These are phyloP conservation scores for Naumovozyma castellii DNA, from an alignment of 805 yeast genomes.

Conservation along the genomic window DNA sequence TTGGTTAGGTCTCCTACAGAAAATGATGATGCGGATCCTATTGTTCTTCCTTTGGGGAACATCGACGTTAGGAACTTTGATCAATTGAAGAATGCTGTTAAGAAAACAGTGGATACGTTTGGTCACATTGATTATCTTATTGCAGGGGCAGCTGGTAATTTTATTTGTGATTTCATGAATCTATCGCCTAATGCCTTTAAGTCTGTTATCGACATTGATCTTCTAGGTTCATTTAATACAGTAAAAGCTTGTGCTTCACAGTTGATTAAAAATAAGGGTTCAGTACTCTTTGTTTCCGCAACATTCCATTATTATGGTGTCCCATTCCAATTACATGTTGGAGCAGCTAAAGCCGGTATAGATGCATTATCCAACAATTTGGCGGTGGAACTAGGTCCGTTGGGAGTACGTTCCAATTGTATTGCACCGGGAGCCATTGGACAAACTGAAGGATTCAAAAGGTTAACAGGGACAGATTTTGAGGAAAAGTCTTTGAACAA, in stretches of 20 bases:
- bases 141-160: constrained; percentile 96
- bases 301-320: constrained; percentile 85
- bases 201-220: constrained; percentile 77
- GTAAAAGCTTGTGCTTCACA: constrained; percentile 70
- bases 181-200: constrained; percentile 81
- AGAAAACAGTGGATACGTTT: constrained; percentile 50
- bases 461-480: constrained; percentile 42
- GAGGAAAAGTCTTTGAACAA: constrained; percentile 34
- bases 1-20: constrained; percentile 18
- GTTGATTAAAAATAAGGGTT: constrained; percentile 57
- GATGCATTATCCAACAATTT: constrained; percentile 78
- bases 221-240: constrained; percentile 83
- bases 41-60: constrained; percentile 52
- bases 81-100: constrained; percentile 54
- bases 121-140: constrained; percentile 81
- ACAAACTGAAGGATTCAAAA: constrained; percentile 75
- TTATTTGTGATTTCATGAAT: constrained; percentile 67
- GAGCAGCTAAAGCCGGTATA: constrained; percentile 93
- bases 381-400: constrained; percentile 86
- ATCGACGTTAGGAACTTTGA: constrained; percentile 71
- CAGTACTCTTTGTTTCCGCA: constrained; percentile 71
- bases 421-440: constrained; percentile 89
- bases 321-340: constrained; percentile 82
- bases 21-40: constrained; percentile 48
- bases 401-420: constrained; percentile 74